phyloP scores from a whole-genome alignment of 768 basidiomycete species.

The Dendrothele bispora region DNA sequence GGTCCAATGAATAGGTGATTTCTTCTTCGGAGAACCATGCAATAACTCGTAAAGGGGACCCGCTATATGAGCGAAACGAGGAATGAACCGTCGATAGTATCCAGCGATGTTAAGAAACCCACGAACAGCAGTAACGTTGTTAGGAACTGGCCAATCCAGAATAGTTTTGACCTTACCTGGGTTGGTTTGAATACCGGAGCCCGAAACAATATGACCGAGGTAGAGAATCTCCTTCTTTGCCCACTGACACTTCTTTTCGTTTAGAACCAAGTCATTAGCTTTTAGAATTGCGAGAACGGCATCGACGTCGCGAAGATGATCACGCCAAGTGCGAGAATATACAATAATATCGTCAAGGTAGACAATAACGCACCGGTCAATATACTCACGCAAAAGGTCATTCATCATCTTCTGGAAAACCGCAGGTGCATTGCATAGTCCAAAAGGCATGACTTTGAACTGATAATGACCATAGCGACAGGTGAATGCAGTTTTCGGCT shows the following conservation, averaged over 20 bases:
- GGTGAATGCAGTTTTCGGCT: conserved; percentile 36
- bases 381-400: conserved; percentile 21
- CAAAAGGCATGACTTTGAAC: conserved; percentile 30
- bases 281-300: conserved; percentile 15
- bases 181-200: neutral
- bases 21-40: neutral
- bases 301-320: conserved; percentile 10
- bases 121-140: neutral
- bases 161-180: neutral
- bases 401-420: conserved; percentile 28
- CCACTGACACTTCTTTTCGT: conserved; percentile 29
- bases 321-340: conserved; percentile 16
- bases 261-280: conserved; percentile 18
- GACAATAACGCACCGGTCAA: conserved; percentile 27
- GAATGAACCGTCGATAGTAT: neutral
- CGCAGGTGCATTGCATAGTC: conserved; percentile 20
- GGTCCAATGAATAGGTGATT: neutral
- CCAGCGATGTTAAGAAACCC: neutral
- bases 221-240: conserved; percentile 9
- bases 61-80: neutral
- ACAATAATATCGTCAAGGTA: conserved; percentile 36
- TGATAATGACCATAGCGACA: conserved; percentile 34
- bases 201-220: conserved; percentile 13
- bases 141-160: neutral
- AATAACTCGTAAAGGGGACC: neutral